Base-by-base conservation (phyloP, 164 flowering plant genomes). In the Litsea cubeba region DNA sequence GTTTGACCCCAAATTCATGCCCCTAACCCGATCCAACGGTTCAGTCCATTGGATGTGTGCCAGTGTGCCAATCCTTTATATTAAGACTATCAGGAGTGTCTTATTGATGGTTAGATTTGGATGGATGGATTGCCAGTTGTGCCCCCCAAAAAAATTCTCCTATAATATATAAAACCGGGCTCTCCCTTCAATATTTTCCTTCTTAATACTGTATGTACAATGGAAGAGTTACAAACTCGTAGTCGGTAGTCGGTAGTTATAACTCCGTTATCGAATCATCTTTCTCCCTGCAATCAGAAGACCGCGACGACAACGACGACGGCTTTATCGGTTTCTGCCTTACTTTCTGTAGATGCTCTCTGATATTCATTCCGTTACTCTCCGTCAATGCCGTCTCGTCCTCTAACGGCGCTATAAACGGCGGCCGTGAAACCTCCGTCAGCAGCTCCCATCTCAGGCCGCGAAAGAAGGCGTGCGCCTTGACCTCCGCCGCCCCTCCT, bases 401-500 rank as follows among this genome's bases (percentile, higher is more conserved):
- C 5, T 66, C 68, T 2, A 77, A 63, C 72, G 15, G 35, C n/a
- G 94, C 88, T 15, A 94, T 74, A 78, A 88, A 91, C 65, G 98
- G 97, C 63, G 98, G 98, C 73, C 98, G 86, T 26, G 71, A 57
- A 0, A 91, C 91, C 26, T 92, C 96, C 82, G 86, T 83, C 46
- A 94, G 71, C 50, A 85, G 72, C 71, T 91, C 96, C 97, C 97
- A 94, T 75, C 79, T 75, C n/a, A 94, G 60, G 6, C 94, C 97
- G 0, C 72, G 54, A 66, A 94, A 94, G 77, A 94, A 94, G 72
- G 14, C 80, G 71, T 94, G 98, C 71, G 82, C 85, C 79, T 85
- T 92, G 68, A 94, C 86, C 88, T 90, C 96, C 5, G 32, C 54
- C 72, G 94, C 93, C 69, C 98, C 98, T 11, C 84, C 12, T 12